Base-by-base conservation (phyloP, 2,329 filamentous ascomycete species). In the Ceratocystis albifundus region DNA sequence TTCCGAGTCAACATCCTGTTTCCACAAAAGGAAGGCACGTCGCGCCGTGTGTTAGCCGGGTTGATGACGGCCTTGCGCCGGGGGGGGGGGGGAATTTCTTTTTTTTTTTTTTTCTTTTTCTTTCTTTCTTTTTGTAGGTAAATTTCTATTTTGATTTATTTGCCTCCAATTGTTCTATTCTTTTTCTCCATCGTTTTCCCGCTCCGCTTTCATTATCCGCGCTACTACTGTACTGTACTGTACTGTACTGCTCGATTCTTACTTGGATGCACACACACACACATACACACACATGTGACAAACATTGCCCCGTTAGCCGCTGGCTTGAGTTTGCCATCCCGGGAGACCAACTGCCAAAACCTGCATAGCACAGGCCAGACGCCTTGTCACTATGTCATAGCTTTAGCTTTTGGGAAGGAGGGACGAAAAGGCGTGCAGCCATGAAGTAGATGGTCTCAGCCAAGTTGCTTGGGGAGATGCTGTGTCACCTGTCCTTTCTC, bases 401-500 rank as follows among this genome's bases (percentile, higher is more conserved):
- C 5, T 30, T 36, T 59, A 4, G 28, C 5, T 30, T 36, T 36
- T 4, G 55, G 55, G 28, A 36, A 59, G n/a, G 28, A 32, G 3
- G 17, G n/a, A 59, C 10, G 22, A 30, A 10, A 59, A 59, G 46
- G 46, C 46, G 46, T n/a, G 46, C 22, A n/a, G 46, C 17, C 22
- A 22, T 10, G 17, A 50, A 59, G 55, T 28, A 28, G 30, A 22
- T 36, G 15, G 55, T n/a, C 55, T 4, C 32, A 20, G 50, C 5
- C 17, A n/a, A 15, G 48, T 53, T 53, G 48, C 48, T 53, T 10
- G 55, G 55, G 55, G 28, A 25, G 28, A 59, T 32, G 55, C 55
- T 59, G 55, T 32, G 28, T n/a, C 30, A 59, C 55, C 28, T 59
- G 28, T 12, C 55, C 36, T 59, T 30, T 59, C 28, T 32, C 55